Evolutionary conservation across 2,329 filamentous ascomycete species (phyloP).

Genomic region (Fusarium sacchari): DNA sequence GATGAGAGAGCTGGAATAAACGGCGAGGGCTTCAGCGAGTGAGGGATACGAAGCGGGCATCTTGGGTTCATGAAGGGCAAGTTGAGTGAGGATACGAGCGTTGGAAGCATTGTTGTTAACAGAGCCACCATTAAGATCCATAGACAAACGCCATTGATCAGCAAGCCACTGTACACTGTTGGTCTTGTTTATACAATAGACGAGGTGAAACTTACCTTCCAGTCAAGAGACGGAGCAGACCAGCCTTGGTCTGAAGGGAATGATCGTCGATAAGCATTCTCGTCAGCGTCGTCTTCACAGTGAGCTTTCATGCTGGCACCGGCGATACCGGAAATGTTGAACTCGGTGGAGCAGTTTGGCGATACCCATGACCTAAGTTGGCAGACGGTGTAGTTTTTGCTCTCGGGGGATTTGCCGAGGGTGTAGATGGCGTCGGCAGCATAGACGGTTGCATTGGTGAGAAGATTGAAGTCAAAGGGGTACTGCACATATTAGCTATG

Average conservation of each 20-base stretch:
- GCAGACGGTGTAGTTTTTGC: slow-evolving; percentile 72
- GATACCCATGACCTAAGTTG: slow-evolving; percentile 71
- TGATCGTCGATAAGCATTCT: slow-evolving; percentile 63
- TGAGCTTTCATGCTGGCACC: slow-evolving; percentile 69
- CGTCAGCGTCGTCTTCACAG: slow-evolving; percentile 67
- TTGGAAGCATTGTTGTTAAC: slow-evolving; percentile 67
- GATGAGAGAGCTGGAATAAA: slow-evolving; percentile 73
- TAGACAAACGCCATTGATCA: slow-evolving; percentile 62
- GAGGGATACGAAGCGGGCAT: slow-evolving; percentile 69
- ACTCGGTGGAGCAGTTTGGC: slow-evolving; percentile 72
- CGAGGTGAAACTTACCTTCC: slow-evolving; percentile 50
- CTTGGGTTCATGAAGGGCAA: slow-evolving; percentile 53
- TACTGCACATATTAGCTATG: slow-evolving; percentile 48
- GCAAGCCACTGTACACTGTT: slow-evolving; percentile 55
- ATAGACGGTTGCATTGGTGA: slow-evolving; percentile 63
- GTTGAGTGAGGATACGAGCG: slow-evolving; percentile 64
- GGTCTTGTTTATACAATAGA: background rate
- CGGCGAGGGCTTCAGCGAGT: slow-evolving; percentile 77
- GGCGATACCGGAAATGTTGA: slow-evolving; percentile 62
- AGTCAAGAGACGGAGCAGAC: slow-evolving; percentile 56
- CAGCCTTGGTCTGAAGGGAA: slow-evolving; percentile 45
- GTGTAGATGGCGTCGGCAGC: slow-evolving; percentile 69
- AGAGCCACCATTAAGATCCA: slow-evolving; percentile 67
- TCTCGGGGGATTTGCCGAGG: slow-evolving; percentile 60
- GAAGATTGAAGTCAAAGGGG: slow-evolving; percentile 73